phyloP scores from a whole-genome alignment of 495 filamentous ascomycete genomes.

The Podospora fimiseda region DNA sequence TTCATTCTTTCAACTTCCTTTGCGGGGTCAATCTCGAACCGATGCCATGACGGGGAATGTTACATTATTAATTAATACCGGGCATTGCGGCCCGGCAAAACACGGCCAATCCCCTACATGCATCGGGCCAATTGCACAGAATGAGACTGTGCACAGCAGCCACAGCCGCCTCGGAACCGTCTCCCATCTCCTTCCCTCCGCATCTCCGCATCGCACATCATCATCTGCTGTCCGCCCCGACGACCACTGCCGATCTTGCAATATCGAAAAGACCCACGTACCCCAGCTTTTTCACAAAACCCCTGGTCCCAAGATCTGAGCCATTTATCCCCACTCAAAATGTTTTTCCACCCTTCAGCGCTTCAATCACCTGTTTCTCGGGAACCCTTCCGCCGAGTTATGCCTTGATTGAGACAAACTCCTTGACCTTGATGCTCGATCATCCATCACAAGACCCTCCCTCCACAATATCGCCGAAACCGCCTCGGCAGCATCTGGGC shows the following conservation, averaged over 20 bases:
- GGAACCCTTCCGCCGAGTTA: slow-evolving; percentile 9
- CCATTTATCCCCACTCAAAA: slow-evolving; percentile 18
- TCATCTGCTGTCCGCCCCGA: background rate
- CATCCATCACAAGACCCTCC: too few species aligned
- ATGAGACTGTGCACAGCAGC: background rate
- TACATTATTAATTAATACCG: slow-evolving; percentile 17
- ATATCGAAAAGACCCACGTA: slow-evolving; percentile 8
- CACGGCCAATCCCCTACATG: too few species aligned
- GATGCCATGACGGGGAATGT: background rate
- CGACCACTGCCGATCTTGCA: slow-evolving; percentile 11
- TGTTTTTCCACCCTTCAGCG: slow-evolving; percentile 11
- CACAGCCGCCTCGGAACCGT: slow-evolving; percentile 3
- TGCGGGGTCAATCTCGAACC: background rate
- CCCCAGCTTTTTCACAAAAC: slow-evolving; percentile 11
- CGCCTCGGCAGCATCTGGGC: background rate
- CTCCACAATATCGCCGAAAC: too few species aligned
- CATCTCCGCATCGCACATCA: slow-evolving; percentile 6
- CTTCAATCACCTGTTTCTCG: slow-evolving; percentile 2
- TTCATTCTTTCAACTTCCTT: background rate
- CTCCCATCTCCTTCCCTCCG: background rate
- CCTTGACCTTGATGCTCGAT: too few species aligned
- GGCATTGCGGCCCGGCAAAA: slow-evolving; percentile 26
- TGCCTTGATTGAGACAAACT: slow-evolving; percentile 10
- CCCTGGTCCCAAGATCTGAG: background rate
- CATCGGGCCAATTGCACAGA: too few species aligned